A percentile compares a stretch with the other conserved stretches of the same genome.
Evolutionary conservation across 148 eudicot genomes (phyloP).

Genomic region (Polygonum aviculare): DNA sequence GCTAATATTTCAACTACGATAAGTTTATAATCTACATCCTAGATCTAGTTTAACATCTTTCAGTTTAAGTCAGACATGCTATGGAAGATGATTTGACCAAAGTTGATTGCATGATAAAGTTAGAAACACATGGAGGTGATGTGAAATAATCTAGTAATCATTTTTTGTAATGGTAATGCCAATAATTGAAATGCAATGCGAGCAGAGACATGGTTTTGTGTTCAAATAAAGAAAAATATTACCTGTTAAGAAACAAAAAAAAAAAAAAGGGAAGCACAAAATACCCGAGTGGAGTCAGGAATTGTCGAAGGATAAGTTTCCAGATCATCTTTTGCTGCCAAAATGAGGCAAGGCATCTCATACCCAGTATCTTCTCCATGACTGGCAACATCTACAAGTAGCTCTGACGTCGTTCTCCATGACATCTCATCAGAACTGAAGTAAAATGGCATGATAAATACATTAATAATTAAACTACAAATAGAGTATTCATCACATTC

Average conservation of each 20-base stretch:
- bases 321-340: slow-evolving; percentile 78
- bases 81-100: not conserved
- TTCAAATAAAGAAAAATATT: not conserved
- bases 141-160: not conserved
- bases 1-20: not conserved
- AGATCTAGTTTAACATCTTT: not conserved
- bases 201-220: not conserved
- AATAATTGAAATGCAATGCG: not conserved
- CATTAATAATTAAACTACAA: not conserved
- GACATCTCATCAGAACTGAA: slow-evolving; percentile 66
- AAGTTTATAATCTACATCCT: not conserved
- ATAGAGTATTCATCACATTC: too few relatives aligned
- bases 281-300: slow-evolving; percentile 78
- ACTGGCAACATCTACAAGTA: slow-evolving; percentile 83
- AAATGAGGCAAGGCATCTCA: slow-evolving; percentile 85
- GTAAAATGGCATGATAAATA: not conserved
- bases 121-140: not conserved
- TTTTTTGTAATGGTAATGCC: not conserved
- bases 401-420: slow-evolving; percentile 61
- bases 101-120: not conserved
- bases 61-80: not conserved
- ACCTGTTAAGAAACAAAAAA: not conserved
- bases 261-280: not conserved
- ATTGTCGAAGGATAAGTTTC: slow-evolving; percentile 61
- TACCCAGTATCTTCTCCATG: slow-evolving; percentile 80